Base-by-base conservation (phyloP, 2,329 filamentous ascomycete genomes). In the Diaporthe amygdali region DNA sequence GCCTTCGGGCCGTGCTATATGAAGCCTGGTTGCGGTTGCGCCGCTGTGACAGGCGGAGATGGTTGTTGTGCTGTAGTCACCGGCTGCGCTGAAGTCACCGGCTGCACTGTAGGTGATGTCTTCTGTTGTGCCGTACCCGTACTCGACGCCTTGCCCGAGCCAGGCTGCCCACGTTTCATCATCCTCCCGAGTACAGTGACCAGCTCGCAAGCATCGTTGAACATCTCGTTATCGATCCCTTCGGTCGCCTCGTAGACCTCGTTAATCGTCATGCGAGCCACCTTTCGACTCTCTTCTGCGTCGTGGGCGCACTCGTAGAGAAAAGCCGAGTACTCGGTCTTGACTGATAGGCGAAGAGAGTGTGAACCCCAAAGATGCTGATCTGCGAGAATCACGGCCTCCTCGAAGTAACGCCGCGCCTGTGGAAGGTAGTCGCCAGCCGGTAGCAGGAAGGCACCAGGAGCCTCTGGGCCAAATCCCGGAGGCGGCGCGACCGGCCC, bases 151-250 rank as follows among this genome's bases (percentile, higher is more conserved):
- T 78, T 75, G n/a, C 76, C 79, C 70, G 76, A 71, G 17, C 76
- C 73, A 5, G 80, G 80, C 32, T 80, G 79, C 2, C 92, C 92
- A 63, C 94, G 89, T 82, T 93, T 95, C 88, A 95, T 94, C 91
- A 98, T 96, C 77, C 92, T 94, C 8, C 94, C 94, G 1, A 98
- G 82, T 0, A 96, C 91, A 1, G 93, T 92, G 10, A 98, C 95
- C 15, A 98, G 87, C 77, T 96, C 93, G 71, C 94, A 95, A 0
- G 95, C 94, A 80, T 98, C 96, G 74, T 93, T 90, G 79, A 98
- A 99, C 85, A 96, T 97, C 75, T 97, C 94, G 77, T 98, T 95
- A 71, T 97, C 94, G 90, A 98, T 96, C 25, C 94, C 94, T 81
- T 98, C 95, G 67, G 93, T 91, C 1, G 95, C 94, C 70, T 95